A percentile compares a stretch with the other conserved stretches of the same genome.
phyloP scores from a whole-genome alignment of 2,329 filamentous ascomycete species.

The Ophiocordyceps camponoti-floridani region DNA sequence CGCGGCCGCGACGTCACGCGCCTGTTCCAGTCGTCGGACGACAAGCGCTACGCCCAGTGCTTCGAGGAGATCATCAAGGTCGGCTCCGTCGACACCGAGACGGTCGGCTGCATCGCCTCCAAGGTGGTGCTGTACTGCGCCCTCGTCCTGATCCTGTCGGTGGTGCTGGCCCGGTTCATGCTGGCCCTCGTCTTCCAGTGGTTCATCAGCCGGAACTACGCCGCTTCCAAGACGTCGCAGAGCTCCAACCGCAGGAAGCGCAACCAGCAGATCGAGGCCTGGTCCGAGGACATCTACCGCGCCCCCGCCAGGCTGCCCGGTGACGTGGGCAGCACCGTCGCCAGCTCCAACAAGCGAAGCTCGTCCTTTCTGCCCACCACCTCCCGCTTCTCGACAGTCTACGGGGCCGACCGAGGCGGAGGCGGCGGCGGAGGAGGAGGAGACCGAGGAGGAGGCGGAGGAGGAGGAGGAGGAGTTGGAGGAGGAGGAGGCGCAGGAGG shows the following conservation, averaged over 20 bases:
- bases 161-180: constrained; percentile 74
- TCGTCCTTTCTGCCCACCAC: constrained; percentile 82
- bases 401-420: constrained; percentile 47
- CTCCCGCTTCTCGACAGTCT: constrained; percentile 84
- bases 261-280: constrained; percentile 89
- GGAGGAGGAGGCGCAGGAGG: too few species aligned
- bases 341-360: constrained; percentile 54
- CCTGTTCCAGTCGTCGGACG: constrained; percentile 57
- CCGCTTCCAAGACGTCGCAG: constrained; percentile 70
- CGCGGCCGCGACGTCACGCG: constrained; percentile 80
- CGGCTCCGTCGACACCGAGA: constrained; percentile 87
- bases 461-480: constrained; percentile 5
- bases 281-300: constrained; percentile 93
- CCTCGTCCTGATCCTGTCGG: constrained; percentile 75
- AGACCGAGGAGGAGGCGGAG: too few species aligned
- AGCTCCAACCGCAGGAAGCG: constrained; percentile 66
- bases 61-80: constrained; percentile 91
- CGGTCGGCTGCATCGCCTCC: constrained; percentile 91
- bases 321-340: constrained; percentile 49
- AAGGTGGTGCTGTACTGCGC: constrained; percentile 94
- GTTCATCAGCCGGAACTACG: constrained; percentile 81
- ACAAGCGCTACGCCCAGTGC: constrained; percentile 73
- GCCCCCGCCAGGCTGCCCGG: constrained; percentile 68
- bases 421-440: too few species aligned
- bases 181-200: constrained; percentile 87